phyloP scores from a whole-genome alignment of 441 rosid genomes.

The Pelargonium myrrhifolium region DNA sequence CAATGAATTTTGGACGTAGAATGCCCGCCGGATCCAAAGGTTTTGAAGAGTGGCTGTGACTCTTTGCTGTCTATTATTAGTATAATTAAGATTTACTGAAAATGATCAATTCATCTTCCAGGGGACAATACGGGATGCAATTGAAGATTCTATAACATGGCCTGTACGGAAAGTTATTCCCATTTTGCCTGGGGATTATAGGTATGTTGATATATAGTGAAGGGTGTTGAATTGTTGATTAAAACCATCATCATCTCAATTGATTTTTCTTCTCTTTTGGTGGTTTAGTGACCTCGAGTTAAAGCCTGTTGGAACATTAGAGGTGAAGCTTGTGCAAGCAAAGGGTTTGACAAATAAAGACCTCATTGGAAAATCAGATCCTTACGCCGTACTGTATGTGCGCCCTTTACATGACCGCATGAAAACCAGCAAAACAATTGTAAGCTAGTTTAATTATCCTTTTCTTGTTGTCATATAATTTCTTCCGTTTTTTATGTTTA shows the following conservation, averaged over 20 bases:
- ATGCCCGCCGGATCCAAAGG: no score
- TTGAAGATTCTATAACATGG: slow-evolving; percentile 25
- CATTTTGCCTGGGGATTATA: slow-evolving; percentile 91
- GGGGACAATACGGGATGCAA: slow-evolving; percentile 85
- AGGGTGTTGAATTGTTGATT: background rate
- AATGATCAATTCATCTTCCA: slow-evolving; percentile 18
- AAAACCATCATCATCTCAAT: background rate
- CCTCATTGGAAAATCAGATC: slow-evolving; percentile 91
- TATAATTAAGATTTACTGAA: background rate
- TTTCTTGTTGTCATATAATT: background rate
- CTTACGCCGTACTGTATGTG: slow-evolving; percentile 60
- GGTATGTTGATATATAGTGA: slow-evolving; percentile 34
- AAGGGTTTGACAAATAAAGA: slow-evolving; percentile 84
- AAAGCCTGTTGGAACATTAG: slow-evolving; percentile 82
- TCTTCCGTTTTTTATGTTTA: background rate
- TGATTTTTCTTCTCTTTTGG: background rate
- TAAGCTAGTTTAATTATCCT: slow-evolving; percentile 24
- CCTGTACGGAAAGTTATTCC: slow-evolving; percentile 83
- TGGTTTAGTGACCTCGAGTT: slow-evolving; percentile 65
- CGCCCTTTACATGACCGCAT: slow-evolving; percentile 72
- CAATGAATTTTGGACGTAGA: no score
- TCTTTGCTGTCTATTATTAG: no score
- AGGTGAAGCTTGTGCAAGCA: slow-evolving; percentile 96
- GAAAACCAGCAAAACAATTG: slow-evolving; percentile 76
- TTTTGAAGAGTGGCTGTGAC: no score